Base-by-base conservation (phyloP, 129 eudicot genomes). In the Helichrysum umbraculigerum region DNA sequence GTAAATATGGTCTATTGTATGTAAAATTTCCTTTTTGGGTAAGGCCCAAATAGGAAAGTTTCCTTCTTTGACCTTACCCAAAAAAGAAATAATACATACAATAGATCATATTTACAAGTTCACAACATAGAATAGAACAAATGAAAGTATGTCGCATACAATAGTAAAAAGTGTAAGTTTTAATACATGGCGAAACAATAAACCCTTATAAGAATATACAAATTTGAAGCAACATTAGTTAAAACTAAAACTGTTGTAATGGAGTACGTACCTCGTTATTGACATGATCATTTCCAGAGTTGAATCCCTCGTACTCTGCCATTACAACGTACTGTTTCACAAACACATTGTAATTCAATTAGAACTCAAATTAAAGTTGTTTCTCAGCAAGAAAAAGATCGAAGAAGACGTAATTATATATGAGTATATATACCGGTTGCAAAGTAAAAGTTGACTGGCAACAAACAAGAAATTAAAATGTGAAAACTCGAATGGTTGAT, bases 241-340 rank as follows among this genome's bases (percentile, higher is more conserved):
- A 11, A 11, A 47, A 47, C 14, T 21, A 58, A 20, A 58, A 22
- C 0, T 9, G 7, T 22, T 16, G 66, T 61, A 9, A 9, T 61
- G 28, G 28, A 25, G 28, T 25, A 61, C 66, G 28, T 25, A 61
- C 66, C 66, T 11, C 33, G 28, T 25, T 25, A 16, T 61, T 61
- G 66, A 16, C 66, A 61, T 25, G 30, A 61, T 61, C 66, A 61
- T 61, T 28, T 22, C 66, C 35, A 25, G 66, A 61, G 66, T 61
- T 61, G 10, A 61, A 14, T 11, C 35, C 66, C 35, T 61, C 35
- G 35, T 25, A 25, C 33, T 61, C 66, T 61, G 66, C 66, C 66
- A 61, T 61, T 11, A 10, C 30, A 61, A n/a, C n/a, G n/a, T n/a
- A n/a, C 66, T 61, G 66, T 25, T 61, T 25, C 33, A 21, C 30